Percentiles rank a stretch among this genome's conserved stretches.
Conservation (phyloP, 805 yeast genomes). For the Schwanniomyces occidentalis region DNA sequence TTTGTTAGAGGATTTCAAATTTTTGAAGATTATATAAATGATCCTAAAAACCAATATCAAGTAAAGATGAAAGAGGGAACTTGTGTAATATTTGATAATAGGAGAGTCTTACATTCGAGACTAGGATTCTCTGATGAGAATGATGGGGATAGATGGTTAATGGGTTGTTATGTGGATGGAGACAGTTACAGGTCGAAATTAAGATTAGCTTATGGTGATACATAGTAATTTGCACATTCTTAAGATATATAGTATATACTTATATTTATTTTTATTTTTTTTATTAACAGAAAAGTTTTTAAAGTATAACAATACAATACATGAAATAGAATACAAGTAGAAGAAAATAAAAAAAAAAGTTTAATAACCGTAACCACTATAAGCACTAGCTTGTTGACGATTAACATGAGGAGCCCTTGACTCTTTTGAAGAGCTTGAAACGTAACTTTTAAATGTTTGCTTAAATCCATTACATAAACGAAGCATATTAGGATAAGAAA, state of each 20-base stretch:
- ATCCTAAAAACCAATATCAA: conserved; percentile 54
- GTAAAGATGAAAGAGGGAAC: conserved; percentile 57
- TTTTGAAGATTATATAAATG: conserved; percentile 60
- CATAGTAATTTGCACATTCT: no score
- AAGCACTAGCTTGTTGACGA: conserved; percentile 15
- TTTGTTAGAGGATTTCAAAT: conserved; percentile 56
- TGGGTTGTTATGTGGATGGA: conserved; percentile 74
- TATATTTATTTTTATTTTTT: background rate
- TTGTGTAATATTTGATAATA: conserved; percentile 68
- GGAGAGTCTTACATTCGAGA: conserved; percentile 71
- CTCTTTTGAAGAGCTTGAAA: conserved; percentile 18
- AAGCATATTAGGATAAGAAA: conserved; percentile 85
- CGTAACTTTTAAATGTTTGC: conserved; percentile 48
- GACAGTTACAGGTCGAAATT: conserved; percentile 68
- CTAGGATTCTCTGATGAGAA: conserved; percentile 39
- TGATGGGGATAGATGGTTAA: conserved; percentile 63
- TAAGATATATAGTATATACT: no score
- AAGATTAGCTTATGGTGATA: conserved; percentile 25
- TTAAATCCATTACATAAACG: conserved; percentile 94
- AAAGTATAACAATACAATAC: conserved; percentile 4
- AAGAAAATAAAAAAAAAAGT: no score
- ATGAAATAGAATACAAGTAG: conserved; percentile 1
- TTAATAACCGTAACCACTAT: conserved; percentile 26
- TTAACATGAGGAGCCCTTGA: conserved; percentile 16
- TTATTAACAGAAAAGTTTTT: no score